Conservation (phyloP, 495 filamentous ascomycete species). For the Parmelia sp. region DNA sequence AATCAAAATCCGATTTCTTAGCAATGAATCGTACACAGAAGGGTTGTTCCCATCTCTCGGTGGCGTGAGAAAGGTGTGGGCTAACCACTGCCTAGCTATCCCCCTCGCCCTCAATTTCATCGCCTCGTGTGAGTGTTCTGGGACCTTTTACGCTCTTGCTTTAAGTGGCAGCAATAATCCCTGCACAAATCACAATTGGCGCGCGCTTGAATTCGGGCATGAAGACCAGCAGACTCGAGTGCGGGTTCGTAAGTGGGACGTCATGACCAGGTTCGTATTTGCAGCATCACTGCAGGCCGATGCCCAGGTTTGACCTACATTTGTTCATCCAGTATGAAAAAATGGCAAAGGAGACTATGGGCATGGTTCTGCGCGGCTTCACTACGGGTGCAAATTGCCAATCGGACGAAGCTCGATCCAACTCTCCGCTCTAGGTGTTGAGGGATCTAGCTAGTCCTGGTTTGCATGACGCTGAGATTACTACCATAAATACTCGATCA, state of each 20-base stretch:
- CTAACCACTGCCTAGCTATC: constrained; percentile 45
- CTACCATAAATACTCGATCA: constrained; percentile 89
- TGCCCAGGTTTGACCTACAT: constrained; percentile 10
- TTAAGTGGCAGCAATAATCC: constrained; percentile 29
- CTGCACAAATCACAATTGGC: constrained; percentile 5
- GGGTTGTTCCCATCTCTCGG: constrained; percentile 51
- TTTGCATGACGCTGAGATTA: constrained; percentile 70
- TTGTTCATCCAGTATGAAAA: not conserved
- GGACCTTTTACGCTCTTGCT: not conserved
- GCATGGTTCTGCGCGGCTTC: constrained; percentile 53
- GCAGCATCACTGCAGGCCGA: constrained; percentile 24
- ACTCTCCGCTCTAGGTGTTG: constrained; percentile 30
- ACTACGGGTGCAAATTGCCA: constrained; percentile 74
- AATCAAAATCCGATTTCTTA: constrained; percentile 62
- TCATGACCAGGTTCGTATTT: constrained; percentile 46
- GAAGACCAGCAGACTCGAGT: constrained; percentile 13
- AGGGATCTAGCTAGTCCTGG: constrained; percentile 26
- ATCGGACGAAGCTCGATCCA: constrained; percentile 39
- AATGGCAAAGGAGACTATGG: constrained; percentile 19
- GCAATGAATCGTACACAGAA: constrained; percentile 68
- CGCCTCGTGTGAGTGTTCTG: constrained; percentile 67
- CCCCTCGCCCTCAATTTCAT: constrained; percentile 77
- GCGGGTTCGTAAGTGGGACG: constrained; percentile 6
- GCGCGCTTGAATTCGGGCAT: not conserved
- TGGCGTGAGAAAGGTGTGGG: not conserved